These are phyloP conservation scores for Bipolaris oryzae DNA, from an alignment of 2,329 filamentous ascomycete genomes.

Conservation along the genomic window DNA sequence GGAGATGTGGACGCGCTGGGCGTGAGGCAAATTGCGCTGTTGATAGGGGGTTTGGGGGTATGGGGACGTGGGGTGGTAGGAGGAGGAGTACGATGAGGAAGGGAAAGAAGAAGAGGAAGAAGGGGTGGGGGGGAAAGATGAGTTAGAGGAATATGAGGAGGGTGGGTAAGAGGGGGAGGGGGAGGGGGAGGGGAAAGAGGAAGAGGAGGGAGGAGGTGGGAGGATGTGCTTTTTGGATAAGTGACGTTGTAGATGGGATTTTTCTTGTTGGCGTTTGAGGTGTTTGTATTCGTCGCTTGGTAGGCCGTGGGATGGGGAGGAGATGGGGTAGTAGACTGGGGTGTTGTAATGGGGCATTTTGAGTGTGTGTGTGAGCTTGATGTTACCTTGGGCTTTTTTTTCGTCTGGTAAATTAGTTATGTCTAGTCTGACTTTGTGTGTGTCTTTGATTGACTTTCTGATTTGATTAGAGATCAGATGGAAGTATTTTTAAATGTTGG, in stretches of 20 bases:
- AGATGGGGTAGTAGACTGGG: neutral
- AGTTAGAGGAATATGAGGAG: neutral
- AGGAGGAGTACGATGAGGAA: neutral
- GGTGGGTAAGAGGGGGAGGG: too few relatives aligned
- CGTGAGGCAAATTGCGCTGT: neutral
- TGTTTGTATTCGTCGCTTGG: constrained; percentile 15
- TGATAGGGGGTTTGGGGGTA: constrained; percentile 9
- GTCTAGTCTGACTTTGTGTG: too few relatives aligned
- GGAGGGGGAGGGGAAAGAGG: too few relatives aligned
- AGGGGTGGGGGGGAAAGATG: neutral
- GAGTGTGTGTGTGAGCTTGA: neutral
- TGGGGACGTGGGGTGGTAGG: neutral
- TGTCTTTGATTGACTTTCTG: too few relatives aligned
- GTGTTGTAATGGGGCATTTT: neutral
- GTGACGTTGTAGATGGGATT: constrained; percentile 9
- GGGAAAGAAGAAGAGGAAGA: too few relatives aligned
- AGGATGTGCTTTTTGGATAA: neutral
- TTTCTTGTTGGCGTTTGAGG: constrained; percentile 8
- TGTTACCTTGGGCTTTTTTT: neutral
- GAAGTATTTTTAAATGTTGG: too few relatives aligned
- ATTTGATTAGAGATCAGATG: too few relatives aligned
- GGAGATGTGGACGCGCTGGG: constrained; percentile 14
- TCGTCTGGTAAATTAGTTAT: neutral
- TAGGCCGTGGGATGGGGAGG: neutral
- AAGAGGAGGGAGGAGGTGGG: too few relatives aligned